Evolutionary conservation across 768 basidiomycete species (phyloP).

Genomic region (Pulveroboletus ravenelii): DNA sequence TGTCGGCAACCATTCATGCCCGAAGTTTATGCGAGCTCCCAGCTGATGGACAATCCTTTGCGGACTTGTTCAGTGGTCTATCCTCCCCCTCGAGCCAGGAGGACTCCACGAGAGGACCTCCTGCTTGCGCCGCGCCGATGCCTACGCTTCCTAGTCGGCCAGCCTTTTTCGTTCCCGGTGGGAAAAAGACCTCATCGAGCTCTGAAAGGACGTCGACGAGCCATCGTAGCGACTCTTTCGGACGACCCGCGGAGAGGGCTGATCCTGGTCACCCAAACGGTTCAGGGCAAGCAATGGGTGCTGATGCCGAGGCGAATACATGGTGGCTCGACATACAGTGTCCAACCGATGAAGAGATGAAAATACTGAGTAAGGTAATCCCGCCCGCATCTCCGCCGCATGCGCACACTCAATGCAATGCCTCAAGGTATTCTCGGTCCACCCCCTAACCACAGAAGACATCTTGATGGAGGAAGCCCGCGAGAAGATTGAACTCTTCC

Average conservation of each 20-base stretch:
- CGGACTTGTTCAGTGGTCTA: conserved; percentile 75
- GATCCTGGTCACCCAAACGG: conserved; percentile 20
- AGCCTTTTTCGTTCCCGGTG: conserved; percentile 2
- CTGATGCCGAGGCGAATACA: conserved; percentile 66
- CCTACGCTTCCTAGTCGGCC: conserved; percentile 7
- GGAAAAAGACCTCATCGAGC: conserved; percentile 6
- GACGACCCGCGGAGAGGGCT: conserved; percentile 17
- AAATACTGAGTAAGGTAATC: conserved; percentile 83
- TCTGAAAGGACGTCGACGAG: conserved; percentile 1
- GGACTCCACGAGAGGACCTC: conserved; percentile 2
- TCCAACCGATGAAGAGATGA: conserved; percentile 99
- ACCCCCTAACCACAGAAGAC: conserved; percentile 98
- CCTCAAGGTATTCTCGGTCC: conserved; percentile 86
- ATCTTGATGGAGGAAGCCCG: conserved; percentile 99
- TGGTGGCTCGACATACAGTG: conserved; percentile 97
- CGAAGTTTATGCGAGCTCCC: conserved; percentile 90
- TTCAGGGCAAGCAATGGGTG: conserved; percentile 16
- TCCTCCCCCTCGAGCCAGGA: conserved; percentile 17
- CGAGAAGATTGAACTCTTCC: conserved; percentile 98
- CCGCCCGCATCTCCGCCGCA: neutral
- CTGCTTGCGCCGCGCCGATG: conserved; percentile 4
- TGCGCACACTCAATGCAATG: neutral
- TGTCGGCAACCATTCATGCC: conserved; percentile 92
- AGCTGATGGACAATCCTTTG: conserved; percentile 88
- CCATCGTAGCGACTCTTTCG: conserved; percentile 14